Conservation (phyloP, 768 basidiomycete genomes). For the Mycena vitilis region DNA sequence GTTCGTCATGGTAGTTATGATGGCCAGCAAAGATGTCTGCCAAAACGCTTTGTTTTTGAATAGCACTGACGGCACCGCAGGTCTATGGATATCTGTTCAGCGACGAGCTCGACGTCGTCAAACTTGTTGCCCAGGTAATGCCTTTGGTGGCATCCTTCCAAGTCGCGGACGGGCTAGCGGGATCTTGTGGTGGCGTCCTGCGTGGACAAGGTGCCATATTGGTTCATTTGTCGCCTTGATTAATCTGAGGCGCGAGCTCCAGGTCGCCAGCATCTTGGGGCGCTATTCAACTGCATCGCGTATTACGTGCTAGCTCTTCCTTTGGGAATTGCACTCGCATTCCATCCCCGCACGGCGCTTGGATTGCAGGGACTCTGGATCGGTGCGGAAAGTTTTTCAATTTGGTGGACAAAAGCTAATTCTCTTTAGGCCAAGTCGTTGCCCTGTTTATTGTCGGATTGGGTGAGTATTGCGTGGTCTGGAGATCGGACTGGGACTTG, state of each 20-base stretch:
- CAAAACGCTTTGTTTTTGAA: background rate
- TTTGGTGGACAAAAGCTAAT: slow-evolving; percentile 27
- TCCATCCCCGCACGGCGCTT: slow-evolving; percentile 54
- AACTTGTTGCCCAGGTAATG: slow-evolving; percentile 72
- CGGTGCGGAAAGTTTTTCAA: slow-evolving; percentile 54
- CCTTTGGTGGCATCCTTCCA: slow-evolving; percentile 84
- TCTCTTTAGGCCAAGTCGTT: slow-evolving; percentile 70
- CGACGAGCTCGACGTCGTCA: slow-evolving; percentile 68
- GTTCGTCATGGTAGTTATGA: slow-evolving; percentile 68
- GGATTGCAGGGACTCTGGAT: slow-evolving; percentile 85
- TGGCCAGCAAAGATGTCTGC: slow-evolving; percentile 68
- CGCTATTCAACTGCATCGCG: slow-evolving; percentile 77
- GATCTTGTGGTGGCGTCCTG: slow-evolving; percentile 76
- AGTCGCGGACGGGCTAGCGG: slow-evolving; percentile 82
- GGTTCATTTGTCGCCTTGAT: background rate
- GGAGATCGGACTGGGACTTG: slow-evolving; percentile 69
- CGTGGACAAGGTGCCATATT: slow-evolving; percentile 74
- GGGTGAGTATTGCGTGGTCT: slow-evolving; percentile 73
- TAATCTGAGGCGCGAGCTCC: background rate
- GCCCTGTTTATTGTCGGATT: slow-evolving; percentile 79
- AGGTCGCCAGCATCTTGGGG: slow-evolving; percentile 81
- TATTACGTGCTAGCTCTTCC: slow-evolving; percentile 87
- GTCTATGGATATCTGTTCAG: slow-evolving; percentile 77
- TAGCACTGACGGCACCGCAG: slow-evolving; percentile 45
- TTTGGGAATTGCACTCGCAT: slow-evolving; percentile 79